These are phyloP conservation scores for Cucumis sativus DNA, from an alignment of 306 rosid genomes.

Conservation along the genomic window Cucumber_9930_V3 NC_026656.2:971501-972000, in stretches of 20 bases:
- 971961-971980: background rate
- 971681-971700: background rate
- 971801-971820: background rate
- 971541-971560: slow-evolving; percentile 2
- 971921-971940: background rate
- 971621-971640: slow-evolving; percentile 7
- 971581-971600: background rate
- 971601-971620: slow-evolving; percentile 1
- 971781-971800: background rate
- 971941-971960: background rate
- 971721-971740: slow-evolving; percentile 1
- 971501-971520: background rate
- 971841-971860: background rate
- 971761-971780: background rate
- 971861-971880: background rate
- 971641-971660: slow-evolving; percentile 10
- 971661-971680: slow-evolving; percentile 3
- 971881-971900: background rate
- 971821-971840: background rate
- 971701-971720: slow-evolving; percentile 8
- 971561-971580: background rate
- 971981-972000: slow-evolving; percentile 3
- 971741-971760: background rate
- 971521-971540: slow-evolving; percentile 7
- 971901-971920: background rate